These are phyloP conservation scores for Populus deltoides DNA, from an alignment of 345 rosid genomes.

Conservation along the genomic window DNA sequence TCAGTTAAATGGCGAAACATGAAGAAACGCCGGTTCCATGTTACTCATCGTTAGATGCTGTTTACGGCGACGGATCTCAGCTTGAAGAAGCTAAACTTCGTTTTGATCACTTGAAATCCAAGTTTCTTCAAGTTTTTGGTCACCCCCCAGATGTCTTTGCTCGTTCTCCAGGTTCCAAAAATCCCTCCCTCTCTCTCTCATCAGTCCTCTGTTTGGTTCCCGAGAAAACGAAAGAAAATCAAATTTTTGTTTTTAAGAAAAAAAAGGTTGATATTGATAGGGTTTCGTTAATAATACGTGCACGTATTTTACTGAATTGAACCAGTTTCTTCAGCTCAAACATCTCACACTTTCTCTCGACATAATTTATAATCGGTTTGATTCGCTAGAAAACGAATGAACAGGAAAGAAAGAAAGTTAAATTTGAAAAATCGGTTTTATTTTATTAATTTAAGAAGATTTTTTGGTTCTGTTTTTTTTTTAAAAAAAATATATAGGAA, in stretches of 20 bases:
- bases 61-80: constrained; percentile 72
- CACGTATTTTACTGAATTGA: neutral
- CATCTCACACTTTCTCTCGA: neutral
- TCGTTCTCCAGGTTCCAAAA: constrained; percentile 72
- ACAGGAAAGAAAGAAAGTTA: neutral
- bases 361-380: neutral
- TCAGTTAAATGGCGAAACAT: constrained; percentile 55
- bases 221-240: neutral
- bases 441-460: neutral
- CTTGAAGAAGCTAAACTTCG: constrained; percentile 76
- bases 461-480: neutral
- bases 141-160: constrained; percentile 67
- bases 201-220: neutral
- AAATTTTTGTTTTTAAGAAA: neutral
- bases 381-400: neutral
- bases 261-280: neutral
- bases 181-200: neutral
- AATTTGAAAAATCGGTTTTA: neutral
- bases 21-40: constrained; percentile 67
- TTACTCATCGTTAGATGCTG: constrained; percentile 55
- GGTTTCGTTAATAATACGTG: neutral
- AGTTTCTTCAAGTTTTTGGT: constrained; percentile 61
- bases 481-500: too few relatives aligned
- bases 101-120: constrained; percentile 57
- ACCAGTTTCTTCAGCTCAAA: neutral